These are phyloP conservation scores for Vicia villosa DNA, from an alignment of 306 rosid species.

Conservation along the genomic window DNA sequence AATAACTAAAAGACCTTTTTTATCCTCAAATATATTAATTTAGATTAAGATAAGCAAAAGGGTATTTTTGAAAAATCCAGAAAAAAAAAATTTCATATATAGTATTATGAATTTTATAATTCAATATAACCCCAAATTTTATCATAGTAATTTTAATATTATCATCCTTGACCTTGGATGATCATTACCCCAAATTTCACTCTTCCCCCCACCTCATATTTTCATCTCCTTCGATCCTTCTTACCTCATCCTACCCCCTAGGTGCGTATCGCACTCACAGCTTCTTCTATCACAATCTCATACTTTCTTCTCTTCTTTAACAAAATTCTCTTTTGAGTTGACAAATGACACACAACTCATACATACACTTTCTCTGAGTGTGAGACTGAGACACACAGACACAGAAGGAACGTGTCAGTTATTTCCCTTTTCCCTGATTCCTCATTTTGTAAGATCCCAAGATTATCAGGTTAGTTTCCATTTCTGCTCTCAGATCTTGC, in stretches of 20 bases:
- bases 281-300: slow-evolving; percentile 12
- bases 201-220: neutral
- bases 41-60: no score
- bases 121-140: no score
- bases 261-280: slow-evolving; percentile 1
- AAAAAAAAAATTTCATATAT: no score
- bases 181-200: neutral
- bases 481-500: slow-evolving; percentile 42
- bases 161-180: neutral
- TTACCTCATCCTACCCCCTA: neutral
- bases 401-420: slow-evolving; percentile 25
- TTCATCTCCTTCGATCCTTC: neutral
- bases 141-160: no score
- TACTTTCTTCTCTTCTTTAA: neutral
- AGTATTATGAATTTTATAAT: no score
- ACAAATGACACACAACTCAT: slow-evolving; percentile 22
- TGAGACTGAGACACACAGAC: neutral
- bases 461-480: slow-evolving; percentile 38
- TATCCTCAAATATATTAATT: no score
- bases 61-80: no score
- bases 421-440: slow-evolving; percentile 30
- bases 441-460: slow-evolving; percentile 21
- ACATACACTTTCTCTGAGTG: slow-evolving; percentile 17
- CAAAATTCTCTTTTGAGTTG: slow-evolving; percentile 10
- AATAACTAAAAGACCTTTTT: no score